Evolutionary conservation across 2,329 filamentous ascomycete species (phyloP).

Genomic region (Aspergillus jensenii): DNA sequence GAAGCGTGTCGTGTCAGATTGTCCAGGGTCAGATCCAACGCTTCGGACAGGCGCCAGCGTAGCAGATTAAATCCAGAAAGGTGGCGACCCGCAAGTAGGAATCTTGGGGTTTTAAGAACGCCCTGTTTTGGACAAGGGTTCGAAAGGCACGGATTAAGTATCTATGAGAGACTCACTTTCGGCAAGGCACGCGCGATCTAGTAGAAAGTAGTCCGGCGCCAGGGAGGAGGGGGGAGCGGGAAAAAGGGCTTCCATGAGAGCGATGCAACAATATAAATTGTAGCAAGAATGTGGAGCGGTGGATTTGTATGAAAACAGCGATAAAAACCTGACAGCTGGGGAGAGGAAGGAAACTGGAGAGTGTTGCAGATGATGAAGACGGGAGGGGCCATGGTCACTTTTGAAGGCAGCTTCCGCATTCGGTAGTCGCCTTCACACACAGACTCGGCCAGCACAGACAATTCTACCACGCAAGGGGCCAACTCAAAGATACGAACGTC

Average conservation of each 20-base stretch:
- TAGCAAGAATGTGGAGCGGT: background rate
- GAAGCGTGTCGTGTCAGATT: background rate
- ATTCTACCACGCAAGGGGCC: constrained; percentile 1
- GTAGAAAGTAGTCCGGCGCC: constrained; percentile 2
- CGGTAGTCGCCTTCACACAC: background rate
- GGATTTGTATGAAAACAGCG: background rate
- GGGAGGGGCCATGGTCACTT: background rate
- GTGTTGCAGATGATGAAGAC: background rate
- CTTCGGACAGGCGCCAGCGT: background rate
- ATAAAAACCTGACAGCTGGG: background rate
- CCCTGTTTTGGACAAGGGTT: constrained; percentile 3
- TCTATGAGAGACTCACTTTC: constrained; percentile 1
- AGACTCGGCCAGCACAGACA: background rate
- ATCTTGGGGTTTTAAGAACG: background rate
- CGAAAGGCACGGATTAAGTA: constrained; percentile 1
- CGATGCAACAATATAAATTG: background rate
- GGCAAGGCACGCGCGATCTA: constrained; percentile 11
- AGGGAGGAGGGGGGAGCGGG: background rate
- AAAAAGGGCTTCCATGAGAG: background rate
- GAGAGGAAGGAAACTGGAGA: background rate
- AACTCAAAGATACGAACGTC: background rate
- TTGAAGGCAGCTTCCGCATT: constrained; percentile 1
- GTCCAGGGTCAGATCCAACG: background rate
- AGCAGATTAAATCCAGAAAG: background rate
- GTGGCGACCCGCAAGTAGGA: background rate